Conservation (phyloP, 169 alveolate species). For the Plasmodium relictum region DNA sequence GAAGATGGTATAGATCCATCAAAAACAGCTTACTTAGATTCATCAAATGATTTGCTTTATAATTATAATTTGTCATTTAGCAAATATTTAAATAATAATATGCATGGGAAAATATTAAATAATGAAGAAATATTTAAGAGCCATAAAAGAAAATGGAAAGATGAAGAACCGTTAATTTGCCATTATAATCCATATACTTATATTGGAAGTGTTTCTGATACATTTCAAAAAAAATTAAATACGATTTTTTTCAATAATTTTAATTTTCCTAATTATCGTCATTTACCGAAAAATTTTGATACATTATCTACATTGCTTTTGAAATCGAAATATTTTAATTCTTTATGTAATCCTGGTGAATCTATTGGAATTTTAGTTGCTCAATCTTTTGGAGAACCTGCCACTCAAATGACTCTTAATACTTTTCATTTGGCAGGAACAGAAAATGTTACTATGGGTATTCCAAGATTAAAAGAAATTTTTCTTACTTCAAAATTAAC, state of each 20-base stretch:
- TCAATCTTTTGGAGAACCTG: conserved; percentile 99
- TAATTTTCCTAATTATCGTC: conserved; percentile 3
- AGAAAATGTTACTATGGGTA: conserved; percentile 99
- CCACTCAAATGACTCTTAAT: conserved; percentile 99
- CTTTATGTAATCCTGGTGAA: conserved; percentile 95
- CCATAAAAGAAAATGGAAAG: neutral
- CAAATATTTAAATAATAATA: conserved; percentile 46
- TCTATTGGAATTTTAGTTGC: conserved; percentile 99
- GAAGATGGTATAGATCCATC: conserved; percentile 98
- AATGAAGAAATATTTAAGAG: conserved; percentile 14
- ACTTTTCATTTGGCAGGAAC: conserved; percentile 99
- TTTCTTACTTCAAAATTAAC: conserved; percentile 90
- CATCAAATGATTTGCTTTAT: conserved; percentile 85
- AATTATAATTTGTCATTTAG: conserved; percentile 78
- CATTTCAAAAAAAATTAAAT: neutral
- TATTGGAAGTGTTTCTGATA: conserved; percentile 52
- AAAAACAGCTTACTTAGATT: conserved; percentile 91
- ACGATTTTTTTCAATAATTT: conserved; percentile 4
- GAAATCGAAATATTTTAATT: conserved; percentile 73
- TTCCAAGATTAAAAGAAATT: conserved; percentile 99
- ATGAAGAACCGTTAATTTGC: conserved; percentile 11
- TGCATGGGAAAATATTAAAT: neutral
- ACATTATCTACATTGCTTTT: conserved; percentile 13
- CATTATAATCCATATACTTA: conserved; percentile 46
- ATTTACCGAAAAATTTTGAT: conserved; percentile 27